Conservation (phyloP, 208 protist species). For the Angomonas deanei region DNA sequence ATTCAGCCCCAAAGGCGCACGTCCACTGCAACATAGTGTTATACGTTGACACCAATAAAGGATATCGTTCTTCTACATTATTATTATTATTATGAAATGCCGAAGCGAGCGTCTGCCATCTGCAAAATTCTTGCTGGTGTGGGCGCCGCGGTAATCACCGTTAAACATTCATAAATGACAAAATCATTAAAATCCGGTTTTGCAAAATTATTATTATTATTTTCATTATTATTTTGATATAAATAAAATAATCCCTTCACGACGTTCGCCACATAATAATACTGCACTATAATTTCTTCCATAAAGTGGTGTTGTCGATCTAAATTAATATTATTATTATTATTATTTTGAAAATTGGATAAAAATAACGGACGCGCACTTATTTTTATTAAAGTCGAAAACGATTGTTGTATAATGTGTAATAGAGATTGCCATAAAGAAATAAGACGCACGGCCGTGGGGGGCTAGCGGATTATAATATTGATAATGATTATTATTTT, state of each 20-base stretch:
- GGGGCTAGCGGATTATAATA: neutral
- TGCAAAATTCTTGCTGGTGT: slow-evolving; percentile 15
- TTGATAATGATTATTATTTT: too few relatives aligned
- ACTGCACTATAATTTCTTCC: neutral
- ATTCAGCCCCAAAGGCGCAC: slow-evolving; percentile 23
- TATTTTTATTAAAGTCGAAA: neutral
- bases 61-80: slow-evolving; percentile 7
- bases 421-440: neutral
- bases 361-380: neutral
- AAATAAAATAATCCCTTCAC: neutral
- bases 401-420: neutral
- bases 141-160: slow-evolving; percentile 21
- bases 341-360: too few relatives aligned
- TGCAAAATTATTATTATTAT: neutral
- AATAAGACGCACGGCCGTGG: neutral
- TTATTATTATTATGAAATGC: neutral
- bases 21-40: slow-evolving; percentile 32
- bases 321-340: too few relatives aligned
- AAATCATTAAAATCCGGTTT: slow-evolving; percentile 10
- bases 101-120: slow-evolving; percentile 26
- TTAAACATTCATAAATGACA: slow-evolving; percentile 19
- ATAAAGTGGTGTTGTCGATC: neutral
- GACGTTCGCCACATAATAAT: neutral
- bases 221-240: neutral
- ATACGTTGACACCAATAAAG: slow-evolving; percentile 20